A percentile compares a stretch with the other conserved stretches of the same genome.
phyloP scores from a whole-genome alignment of 805 yeast species.

The Ogataea ramenticola region DNA sequence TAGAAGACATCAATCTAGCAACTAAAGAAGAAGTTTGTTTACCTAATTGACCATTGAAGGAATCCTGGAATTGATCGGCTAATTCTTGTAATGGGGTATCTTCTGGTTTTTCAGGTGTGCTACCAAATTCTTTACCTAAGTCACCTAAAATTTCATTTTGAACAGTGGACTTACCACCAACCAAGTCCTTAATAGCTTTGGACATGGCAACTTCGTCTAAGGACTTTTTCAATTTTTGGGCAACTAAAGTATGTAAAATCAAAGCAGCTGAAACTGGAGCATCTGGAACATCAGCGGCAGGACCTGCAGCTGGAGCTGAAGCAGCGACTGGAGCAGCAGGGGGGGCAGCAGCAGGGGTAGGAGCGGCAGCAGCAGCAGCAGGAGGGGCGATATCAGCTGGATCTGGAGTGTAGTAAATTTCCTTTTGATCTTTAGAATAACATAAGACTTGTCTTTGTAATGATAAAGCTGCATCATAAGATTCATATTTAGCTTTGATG shows the following conservation, averaged over 20 bases:
- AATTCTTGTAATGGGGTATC: slow-evolving; percentile 94
- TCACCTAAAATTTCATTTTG: slow-evolving; percentile 99
- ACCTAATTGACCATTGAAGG: slow-evolving; percentile 84
- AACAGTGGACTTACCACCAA: slow-evolving; percentile 97
- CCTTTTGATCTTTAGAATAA: slow-evolving; percentile 93
- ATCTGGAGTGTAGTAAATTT: slow-evolving; percentile 90
- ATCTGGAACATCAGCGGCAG: slow-evolving; percentile 81
- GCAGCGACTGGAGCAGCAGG: slow-evolving; percentile 53
- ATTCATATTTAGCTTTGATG: slow-evolving; percentile 88
- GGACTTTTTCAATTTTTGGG: slow-evolving; percentile 91
- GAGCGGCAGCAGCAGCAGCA: slow-evolving; percentile 24
- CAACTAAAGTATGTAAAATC: slow-evolving; percentile 82
- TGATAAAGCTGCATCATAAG: slow-evolving; percentile 95
- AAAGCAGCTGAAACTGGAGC: slow-evolving; percentile 82
- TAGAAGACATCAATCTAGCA: slow-evolving; percentile 87
- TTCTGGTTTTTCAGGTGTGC: slow-evolving; percentile 98
- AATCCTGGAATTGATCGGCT: slow-evolving; percentile 91
- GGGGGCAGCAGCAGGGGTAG: slow-evolving; percentile 34
- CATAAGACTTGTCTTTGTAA: slow-evolving; percentile 91
- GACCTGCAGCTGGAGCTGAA: slow-evolving; percentile 61
- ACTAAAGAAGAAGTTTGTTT: slow-evolving; percentile 86
- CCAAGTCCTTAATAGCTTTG: slow-evolving; percentile 94
- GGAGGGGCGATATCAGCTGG: slow-evolving; percentile 46
- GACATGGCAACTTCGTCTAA: slow-evolving; percentile 78
- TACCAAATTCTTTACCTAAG: slow-evolving; percentile 94